These are phyloP conservation scores for Thalassiosira profunda DNA, from an alignment of 108 stramenopile species.

Conservation along the genomic window DNA sequence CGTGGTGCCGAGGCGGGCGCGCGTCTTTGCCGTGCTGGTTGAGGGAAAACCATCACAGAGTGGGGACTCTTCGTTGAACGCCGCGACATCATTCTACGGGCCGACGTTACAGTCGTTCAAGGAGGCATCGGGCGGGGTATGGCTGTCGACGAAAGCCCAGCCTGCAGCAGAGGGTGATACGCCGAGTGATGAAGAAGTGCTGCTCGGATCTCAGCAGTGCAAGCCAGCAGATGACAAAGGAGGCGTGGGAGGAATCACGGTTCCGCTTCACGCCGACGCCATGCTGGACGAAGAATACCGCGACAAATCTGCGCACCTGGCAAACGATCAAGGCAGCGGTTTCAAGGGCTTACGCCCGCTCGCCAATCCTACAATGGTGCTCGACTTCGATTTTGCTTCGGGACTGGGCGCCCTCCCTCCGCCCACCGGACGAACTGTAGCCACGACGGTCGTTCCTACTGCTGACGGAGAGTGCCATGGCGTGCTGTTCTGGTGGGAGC, in stretches of 20 bases:
- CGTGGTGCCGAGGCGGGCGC: constrained; percentile 70
- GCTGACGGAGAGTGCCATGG: constrained; percentile 59
- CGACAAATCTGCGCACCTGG: not conserved
- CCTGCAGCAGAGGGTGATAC: no score
- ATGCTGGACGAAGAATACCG: constrained; percentile 23
- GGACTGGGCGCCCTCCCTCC: constrained; percentile 52
- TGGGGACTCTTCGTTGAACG: constrained; percentile 19
- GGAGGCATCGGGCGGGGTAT: constrained; percentile 30
- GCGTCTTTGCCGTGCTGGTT: constrained; percentile 71
- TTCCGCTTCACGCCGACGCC: constrained; percentile 42
- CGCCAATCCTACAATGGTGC: constrained; percentile 50
- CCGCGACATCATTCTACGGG: constrained; percentile 27
- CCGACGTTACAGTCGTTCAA: constrained; percentile 25
- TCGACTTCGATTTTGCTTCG: constrained; percentile 69
- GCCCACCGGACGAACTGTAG: constrained; percentile 36
- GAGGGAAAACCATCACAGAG: constrained; percentile 6
- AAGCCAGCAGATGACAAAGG: not conserved
- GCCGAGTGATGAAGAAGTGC: not conserved
- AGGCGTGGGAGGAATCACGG: constrained; percentile 12
- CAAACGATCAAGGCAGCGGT: not conserved
- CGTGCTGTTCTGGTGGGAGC: constrained; percentile 89
- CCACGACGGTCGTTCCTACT: constrained; percentile 26
- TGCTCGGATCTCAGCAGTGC: constrained; percentile 15
- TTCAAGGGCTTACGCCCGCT: constrained; percentile 35
- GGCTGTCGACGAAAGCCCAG: constrained; percentile 15